Evolutionary conservation across 2,329 filamentous ascomycete genomes (phyloP).

Genomic region (Paecilomyces dactylethromorphus): DNA sequence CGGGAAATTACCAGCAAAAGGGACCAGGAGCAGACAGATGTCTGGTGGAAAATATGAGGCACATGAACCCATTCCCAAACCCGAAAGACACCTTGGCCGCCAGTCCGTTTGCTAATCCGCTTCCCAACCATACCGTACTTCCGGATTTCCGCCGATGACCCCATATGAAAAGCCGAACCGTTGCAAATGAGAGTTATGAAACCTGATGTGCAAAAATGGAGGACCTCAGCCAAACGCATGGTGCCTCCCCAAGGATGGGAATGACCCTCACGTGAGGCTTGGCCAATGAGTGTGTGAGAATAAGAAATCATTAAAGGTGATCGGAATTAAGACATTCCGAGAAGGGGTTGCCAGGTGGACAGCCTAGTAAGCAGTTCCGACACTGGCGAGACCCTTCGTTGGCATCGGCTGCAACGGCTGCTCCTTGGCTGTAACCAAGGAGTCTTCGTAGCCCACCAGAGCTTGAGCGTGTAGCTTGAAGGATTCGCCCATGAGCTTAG

Average conservation of each 20-base stretch:
- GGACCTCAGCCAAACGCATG: not conserved
- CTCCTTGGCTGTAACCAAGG: slow-evolving; percentile 32
- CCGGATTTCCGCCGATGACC: slow-evolving; percentile 29
- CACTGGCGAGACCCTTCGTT: slow-evolving; percentile 36
- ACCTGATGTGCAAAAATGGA: slow-evolving; percentile 9
- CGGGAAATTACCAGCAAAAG: slow-evolving; percentile 25
- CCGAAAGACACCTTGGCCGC: slow-evolving; percentile 28
- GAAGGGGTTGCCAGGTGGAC: not conserved
- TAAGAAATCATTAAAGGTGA: not conserved
- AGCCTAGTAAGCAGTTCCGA: slow-evolving; percentile 35
- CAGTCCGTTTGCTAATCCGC: slow-evolving; percentile 27
- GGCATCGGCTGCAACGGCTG: slow-evolving; percentile 37
- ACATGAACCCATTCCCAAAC: slow-evolving; percentile 21
- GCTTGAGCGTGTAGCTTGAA: slow-evolving; percentile 96
- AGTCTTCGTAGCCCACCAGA: slow-evolving; percentile 86
- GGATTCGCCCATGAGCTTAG: slow-evolving; percentile 91
- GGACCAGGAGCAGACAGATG: slow-evolving; percentile 19
- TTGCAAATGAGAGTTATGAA: slow-evolving; percentile 24
- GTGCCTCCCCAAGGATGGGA: too few relatives aligned
- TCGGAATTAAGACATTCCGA: not conserved
- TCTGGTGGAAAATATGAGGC: slow-evolving; percentile 5
- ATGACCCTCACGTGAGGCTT: not conserved
- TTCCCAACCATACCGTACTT: slow-evolving; percentile 24
- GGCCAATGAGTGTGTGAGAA: slow-evolving; percentile 10
- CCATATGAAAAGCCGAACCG: slow-evolving; percentile 33